phyloP scores from a whole-genome alignment of 352 stramenopile species.

The Aphanomyces invadans region DNA sequence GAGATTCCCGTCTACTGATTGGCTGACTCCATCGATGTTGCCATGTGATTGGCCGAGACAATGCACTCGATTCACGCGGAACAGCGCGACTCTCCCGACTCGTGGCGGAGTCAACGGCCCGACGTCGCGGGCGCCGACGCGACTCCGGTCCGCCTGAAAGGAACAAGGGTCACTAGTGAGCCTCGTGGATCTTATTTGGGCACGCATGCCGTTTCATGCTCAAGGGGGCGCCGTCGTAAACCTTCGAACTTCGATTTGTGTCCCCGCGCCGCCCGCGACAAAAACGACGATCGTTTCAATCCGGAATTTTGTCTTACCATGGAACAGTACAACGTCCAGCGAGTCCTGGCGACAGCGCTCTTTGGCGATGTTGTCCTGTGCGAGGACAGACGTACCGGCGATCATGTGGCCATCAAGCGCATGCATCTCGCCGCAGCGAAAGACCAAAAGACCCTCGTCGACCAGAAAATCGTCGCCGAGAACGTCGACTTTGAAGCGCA shows the following conservation, averaged over 20 bases:
- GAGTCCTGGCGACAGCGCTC: conserved; percentile 58
- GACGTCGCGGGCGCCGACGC: too few species aligned
- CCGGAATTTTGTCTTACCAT: conserved; percentile 27
- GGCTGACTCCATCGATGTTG: too few species aligned
- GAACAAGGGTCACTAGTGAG: too few species aligned
- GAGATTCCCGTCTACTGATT: too few species aligned
- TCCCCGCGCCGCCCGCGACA: neutral
- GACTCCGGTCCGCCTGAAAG: too few species aligned
- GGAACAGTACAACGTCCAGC: conserved; percentile 75
- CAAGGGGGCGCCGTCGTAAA: too few species aligned
- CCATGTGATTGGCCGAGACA: too few species aligned
- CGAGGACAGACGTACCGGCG: conserved; percentile 37
- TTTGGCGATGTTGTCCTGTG: conserved; percentile 76
- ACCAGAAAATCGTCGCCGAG: conserved; percentile 44
- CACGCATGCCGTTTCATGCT: neutral
- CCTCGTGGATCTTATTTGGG: too few species aligned
- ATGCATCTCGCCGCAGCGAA: conserved; percentile 54
- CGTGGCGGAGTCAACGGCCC: too few species aligned
- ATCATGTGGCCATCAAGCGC: conserved; percentile 63
- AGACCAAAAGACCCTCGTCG: conserved; percentile 40
- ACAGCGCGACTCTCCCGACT: too few species aligned
- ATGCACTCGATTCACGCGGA: too few species aligned
- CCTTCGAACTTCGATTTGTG: conserved; percentile 1
- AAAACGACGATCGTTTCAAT: neutral
- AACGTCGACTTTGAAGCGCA: conserved; percentile 61